phyloP scores from a whole-genome alignment of 2,329 filamentous ascomycete species.

The Arthrobotrys musiformis region DNA sequence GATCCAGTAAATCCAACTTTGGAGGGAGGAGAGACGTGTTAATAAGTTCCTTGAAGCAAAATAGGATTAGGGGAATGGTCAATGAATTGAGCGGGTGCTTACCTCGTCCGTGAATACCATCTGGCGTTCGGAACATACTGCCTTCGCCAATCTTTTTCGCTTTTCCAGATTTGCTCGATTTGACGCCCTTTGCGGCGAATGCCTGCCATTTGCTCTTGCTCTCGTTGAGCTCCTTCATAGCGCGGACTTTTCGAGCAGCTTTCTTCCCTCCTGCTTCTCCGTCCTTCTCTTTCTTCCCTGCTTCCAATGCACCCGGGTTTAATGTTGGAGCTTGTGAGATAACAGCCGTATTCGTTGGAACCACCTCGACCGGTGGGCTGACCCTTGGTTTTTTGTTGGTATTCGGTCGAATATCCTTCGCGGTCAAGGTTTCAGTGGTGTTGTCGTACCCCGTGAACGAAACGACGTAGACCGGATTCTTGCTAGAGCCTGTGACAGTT shows the following conservation, averaged over 20 bases:
- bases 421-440: constrained; percentile 81
- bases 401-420: constrained; percentile 81
- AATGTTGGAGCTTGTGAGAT: constrained; percentile 75
- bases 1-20: constrained; percentile 95
- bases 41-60: background rate
- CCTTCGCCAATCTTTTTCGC: constrained; percentile 77
- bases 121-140: constrained; percentile 95
- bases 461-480: constrained; percentile 90
- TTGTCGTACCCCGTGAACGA: constrained; percentile 89
- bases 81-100: constrained; percentile 60
- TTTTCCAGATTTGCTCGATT: constrained; percentile 73
- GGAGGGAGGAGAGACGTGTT: constrained; percentile 12
- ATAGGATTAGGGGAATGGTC: constrained; percentile 15
- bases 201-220: constrained; percentile 95
- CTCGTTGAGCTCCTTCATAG: constrained; percentile 88
- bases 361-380: constrained; percentile 63
- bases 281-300: constrained; percentile 72
- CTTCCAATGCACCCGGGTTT: constrained; percentile 71
- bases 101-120: constrained; percentile 88
- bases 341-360: constrained; percentile 65
- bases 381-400: constrained; percentile 72
- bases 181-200: constrained; percentile 78
- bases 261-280: constrained; percentile 75
- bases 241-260: constrained; percentile 81
- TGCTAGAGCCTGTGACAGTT: constrained; percentile 90